Conservation (phyloP, 768 basidiomycete genomes). For the Russula foetens region DNA sequence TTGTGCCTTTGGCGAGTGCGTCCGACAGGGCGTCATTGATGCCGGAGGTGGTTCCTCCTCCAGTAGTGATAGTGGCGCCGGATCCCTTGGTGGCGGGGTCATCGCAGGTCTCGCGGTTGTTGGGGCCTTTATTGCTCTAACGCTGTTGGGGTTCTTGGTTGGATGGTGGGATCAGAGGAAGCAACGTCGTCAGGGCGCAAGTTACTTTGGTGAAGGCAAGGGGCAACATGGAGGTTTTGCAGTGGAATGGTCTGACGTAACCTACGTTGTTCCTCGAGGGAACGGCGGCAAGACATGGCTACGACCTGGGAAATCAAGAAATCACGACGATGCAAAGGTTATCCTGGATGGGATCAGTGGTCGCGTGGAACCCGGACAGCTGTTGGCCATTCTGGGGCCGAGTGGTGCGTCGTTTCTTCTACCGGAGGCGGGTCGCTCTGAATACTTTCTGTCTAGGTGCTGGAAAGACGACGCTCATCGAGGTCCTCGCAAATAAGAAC, state of each 20-base stretch:
- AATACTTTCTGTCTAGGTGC: slow-evolving; percentile 39
- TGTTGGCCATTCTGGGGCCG: slow-evolving; percentile 90
- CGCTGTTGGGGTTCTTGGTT: slow-evolving; percentile 50
- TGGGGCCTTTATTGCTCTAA: slow-evolving; percentile 50
- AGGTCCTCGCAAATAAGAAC: slow-evolving; percentile 77
- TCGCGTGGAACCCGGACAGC: slow-evolving; percentile 63
- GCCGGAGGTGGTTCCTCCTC: slow-evolving; percentile 28
- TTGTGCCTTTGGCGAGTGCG: slow-evolving; percentile 86
- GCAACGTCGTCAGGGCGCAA: slow-evolving; percentile 40
- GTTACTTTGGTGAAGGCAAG: slow-evolving; percentile 26
- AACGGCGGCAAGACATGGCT: neutral
- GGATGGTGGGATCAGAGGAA: slow-evolving; percentile 55
- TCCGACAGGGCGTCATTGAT: slow-evolving; percentile 73
- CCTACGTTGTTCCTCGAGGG: slow-evolving; percentile 46
- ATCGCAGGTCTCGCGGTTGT: slow-evolving; percentile 88
- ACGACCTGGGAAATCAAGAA: slow-evolving; percentile 9
- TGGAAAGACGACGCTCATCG: slow-evolving; percentile 87
- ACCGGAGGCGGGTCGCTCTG: neutral
- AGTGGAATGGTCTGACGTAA: slow-evolving; percentile 61
- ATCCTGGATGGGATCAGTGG: slow-evolving; percentile 70
- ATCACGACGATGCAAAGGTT: slow-evolving; percentile 41
- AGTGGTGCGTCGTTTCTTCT: slow-evolving; percentile 44
- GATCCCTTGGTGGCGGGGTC: slow-evolving; percentile 67
- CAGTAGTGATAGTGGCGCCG: slow-evolving; percentile 25
- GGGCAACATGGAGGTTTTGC: slow-evolving; percentile 40